Evolutionary conservation across 768 basidiomycete genomes (phyloP).

Genomic region (Naematelia aurantialba): DNA sequence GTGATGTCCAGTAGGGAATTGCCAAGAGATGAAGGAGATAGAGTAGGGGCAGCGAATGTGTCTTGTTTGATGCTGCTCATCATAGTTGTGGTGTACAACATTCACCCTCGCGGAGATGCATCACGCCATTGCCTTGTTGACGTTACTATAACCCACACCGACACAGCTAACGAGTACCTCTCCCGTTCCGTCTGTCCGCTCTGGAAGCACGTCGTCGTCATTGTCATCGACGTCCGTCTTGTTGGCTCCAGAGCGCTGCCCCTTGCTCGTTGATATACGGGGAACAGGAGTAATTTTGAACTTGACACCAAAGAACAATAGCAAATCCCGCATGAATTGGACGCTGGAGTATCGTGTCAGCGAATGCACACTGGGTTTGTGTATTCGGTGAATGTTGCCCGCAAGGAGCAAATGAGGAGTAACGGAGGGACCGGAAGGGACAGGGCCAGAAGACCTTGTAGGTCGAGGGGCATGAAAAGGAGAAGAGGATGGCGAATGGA

Average conservation of each 20-base stretch:
- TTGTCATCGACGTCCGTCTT: background rate
- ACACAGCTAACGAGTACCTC: constrained; percentile 77
- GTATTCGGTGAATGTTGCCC: background rate
- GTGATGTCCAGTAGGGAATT: too few relatives aligned
- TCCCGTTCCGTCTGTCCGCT: constrained; percentile 14
- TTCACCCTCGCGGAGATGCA: constrained; percentile 8
- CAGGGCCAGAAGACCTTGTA: too few relatives aligned
- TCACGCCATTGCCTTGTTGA: constrained; percentile 52
- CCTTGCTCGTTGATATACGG: background rate
- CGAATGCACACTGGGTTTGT: too few relatives aligned
- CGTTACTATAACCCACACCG: constrained; percentile 86
- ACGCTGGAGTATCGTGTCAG: constrained; percentile 64
- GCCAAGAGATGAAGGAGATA: too few relatives aligned
- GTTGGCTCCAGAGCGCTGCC: too few relatives aligned
- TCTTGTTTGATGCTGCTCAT: too few relatives aligned
- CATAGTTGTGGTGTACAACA: too few relatives aligned
- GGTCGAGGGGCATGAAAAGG: background rate
- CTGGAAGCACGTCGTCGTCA: background rate
- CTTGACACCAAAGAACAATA: constrained; percentile 77
- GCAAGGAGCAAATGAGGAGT: too few relatives aligned
- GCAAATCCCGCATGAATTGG: constrained; percentile 81
- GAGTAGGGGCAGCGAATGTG: too few relatives aligned
- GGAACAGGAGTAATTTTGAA: constrained; percentile 71
- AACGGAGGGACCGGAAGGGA: too few relatives aligned
- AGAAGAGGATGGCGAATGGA: background rate